A percentile compares a stretch with the other conserved stretches of the same genome.
Conservation (phyloP, 768 basidiomycete species). For the Lentinula edodes region DNA sequence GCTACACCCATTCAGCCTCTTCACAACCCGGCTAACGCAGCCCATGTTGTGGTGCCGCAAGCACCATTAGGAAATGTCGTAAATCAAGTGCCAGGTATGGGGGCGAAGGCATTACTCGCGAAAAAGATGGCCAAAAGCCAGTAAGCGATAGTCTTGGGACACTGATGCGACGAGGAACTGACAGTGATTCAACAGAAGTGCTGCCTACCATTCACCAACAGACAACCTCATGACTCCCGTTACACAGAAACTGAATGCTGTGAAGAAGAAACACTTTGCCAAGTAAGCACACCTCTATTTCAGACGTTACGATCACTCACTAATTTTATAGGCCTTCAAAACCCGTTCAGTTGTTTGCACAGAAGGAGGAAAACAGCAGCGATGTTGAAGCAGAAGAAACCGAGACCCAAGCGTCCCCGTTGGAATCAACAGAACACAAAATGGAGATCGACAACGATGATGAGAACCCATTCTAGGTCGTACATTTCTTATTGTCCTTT, state of each 20-base stretch:
- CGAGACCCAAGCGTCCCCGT: slow-evolving; percentile 16
- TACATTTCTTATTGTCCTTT: slow-evolving; percentile 13
- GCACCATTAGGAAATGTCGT: slow-evolving; percentile 69
- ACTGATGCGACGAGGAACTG: slow-evolving; percentile 8
- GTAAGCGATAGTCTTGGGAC: slow-evolving; percentile 40
- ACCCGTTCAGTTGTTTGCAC: slow-evolving; percentile 57
- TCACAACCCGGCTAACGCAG: slow-evolving; percentile 80
- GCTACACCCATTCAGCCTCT: slow-evolving; percentile 66
- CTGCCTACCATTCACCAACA: slow-evolving; percentile 86
- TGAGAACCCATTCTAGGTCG: slow-evolving; percentile 67
- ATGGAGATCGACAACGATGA: slow-evolving; percentile 45
- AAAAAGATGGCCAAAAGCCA: slow-evolving; percentile 89
- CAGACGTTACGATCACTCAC: slow-evolving; percentile 4
- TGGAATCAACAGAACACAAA: slow-evolving; percentile 17
- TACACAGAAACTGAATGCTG: slow-evolving; percentile 86
- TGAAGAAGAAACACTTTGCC: slow-evolving; percentile 87
- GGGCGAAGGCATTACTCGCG: slow-evolving; percentile 86
- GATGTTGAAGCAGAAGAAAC: slow-evolving; percentile 19
- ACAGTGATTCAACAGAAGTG: slow-evolving; percentile 53
- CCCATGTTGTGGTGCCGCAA: slow-evolving; percentile 71
- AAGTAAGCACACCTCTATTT: slow-evolving; percentile 51
- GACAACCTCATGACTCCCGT: slow-evolving; percentile 93
- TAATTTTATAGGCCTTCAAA: slow-evolving; percentile 44
- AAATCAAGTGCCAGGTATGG: slow-evolving; percentile 65
- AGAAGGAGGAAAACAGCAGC: slow-evolving; percentile 36